Evolutionary conservation across 2,329 filamentous ascomycete genomes (phyloP).

Genomic region (Fusarium neocosmosporiellum): DNA sequence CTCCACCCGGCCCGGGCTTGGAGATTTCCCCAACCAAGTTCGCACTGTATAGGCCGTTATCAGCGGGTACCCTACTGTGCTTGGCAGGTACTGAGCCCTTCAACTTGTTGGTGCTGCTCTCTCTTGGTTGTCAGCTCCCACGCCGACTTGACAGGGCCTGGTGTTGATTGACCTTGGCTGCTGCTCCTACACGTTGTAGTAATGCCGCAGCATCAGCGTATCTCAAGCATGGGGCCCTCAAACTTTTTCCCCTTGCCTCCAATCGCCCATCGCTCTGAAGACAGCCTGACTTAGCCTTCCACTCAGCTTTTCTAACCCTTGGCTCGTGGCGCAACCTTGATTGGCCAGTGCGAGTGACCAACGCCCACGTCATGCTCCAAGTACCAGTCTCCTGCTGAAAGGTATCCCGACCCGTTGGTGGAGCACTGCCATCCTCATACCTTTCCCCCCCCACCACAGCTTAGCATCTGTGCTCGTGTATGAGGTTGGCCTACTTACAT

Average conservation of each 20-base stretch:
- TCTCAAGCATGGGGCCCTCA: neutral
- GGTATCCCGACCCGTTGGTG: conserved; percentile 20
- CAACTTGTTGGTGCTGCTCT: neutral
- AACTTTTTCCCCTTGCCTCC: neutral
- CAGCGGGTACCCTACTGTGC: neutral
- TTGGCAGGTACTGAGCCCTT: neutral
- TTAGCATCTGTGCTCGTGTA: neutral
- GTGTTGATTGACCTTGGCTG: neutral
- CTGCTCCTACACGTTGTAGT: neutral
- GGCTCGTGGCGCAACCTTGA: neutral
- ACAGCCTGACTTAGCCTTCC: neutral
- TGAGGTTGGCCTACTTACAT: neutral
- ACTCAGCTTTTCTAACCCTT: neutral
- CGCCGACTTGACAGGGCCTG: neutral
- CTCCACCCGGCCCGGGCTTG: conserved; percentile 2
- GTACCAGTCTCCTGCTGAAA: conserved; percentile 27
- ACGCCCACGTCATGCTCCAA: conserved; percentile 2
- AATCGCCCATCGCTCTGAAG: neutral
- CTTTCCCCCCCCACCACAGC: neutral
- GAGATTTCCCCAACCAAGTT: neutral
- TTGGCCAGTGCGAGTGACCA: conserved; percentile 18
- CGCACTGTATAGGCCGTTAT: neutral
- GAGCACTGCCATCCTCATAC: conserved; percentile 7
- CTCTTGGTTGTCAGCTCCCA: neutral
- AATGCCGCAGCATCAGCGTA: neutral